These are phyloP conservation scores for Coniochaeta sp. DNA, from an alignment of 2,329 filamentous ascomycete species.

Conservation along the genomic window DNA sequence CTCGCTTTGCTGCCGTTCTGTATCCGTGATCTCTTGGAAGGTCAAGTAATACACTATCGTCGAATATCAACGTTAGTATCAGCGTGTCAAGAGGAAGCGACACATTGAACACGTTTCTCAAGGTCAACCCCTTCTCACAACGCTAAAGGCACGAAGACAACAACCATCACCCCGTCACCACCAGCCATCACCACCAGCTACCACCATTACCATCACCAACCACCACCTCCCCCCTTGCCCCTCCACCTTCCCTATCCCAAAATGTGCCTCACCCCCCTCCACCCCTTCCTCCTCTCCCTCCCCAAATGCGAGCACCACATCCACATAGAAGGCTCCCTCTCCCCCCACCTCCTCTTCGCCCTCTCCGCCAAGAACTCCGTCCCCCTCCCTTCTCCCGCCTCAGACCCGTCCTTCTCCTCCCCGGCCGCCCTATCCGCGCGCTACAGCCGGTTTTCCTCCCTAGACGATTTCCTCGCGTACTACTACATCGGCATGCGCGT, in stretches of 20 bases:
- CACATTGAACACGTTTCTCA: too few relatives aligned
- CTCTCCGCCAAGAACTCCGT: constrained; percentile 63
- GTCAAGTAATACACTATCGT: too few relatives aligned
- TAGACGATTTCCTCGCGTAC: constrained; percentile 72
- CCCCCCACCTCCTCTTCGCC: constrained; percentile 61
- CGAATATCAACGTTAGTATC: too few relatives aligned
- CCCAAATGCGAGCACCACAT: constrained; percentile 81
- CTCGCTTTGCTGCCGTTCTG: too few relatives aligned
- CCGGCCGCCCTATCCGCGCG: constrained; percentile 50
- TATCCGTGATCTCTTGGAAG: too few relatives aligned
- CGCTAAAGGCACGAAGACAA: too few relatives aligned
- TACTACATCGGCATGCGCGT: constrained; percentile 73
- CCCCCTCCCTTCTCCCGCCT: constrained; percentile 36
- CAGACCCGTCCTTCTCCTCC: constrained; percentile 57
- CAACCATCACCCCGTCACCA: too few relatives aligned
- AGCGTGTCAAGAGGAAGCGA: too few relatives aligned
- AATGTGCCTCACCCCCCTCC: constrained; percentile 51
- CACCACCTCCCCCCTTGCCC: neutral
- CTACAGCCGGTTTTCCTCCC: constrained; percentile 60
- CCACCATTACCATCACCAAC: neutral
- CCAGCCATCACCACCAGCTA: too few relatives aligned
- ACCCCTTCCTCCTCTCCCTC: constrained; percentile 55
- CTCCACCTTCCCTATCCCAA: constrained; percentile 1
- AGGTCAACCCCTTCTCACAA: too few relatives aligned
- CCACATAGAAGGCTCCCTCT: constrained; percentile 70